phyloP scores from a whole-genome alignment of 2,329 filamentous ascomycete species.

The Arthrobotrys conoides region DNA sequence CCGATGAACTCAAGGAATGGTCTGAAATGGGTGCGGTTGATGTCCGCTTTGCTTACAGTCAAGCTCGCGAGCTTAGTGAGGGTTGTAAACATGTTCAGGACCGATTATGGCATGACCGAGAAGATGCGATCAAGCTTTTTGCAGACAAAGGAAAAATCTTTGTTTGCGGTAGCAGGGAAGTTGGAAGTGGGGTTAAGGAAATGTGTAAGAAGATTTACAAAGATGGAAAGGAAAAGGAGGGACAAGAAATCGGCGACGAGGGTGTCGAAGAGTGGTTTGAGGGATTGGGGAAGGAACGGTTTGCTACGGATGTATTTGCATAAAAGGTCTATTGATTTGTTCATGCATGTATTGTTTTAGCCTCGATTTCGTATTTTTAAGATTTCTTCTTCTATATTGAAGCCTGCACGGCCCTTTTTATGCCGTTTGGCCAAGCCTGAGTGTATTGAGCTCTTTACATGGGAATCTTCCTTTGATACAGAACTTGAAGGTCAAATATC shows the following conservation, averaged over 20 bases:
- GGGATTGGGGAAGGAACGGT: conserved; percentile 68
- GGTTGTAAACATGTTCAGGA: conserved; percentile 73
- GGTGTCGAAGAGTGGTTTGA: conserved; percentile 69
- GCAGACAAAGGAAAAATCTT: conserved; percentile 73
- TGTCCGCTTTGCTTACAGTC: conserved; percentile 75
- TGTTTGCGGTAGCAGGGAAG: conserved; percentile 75
- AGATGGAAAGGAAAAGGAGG: conserved; percentile 66
- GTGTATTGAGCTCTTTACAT: conserved; percentile 7
- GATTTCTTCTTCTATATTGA: neutral
- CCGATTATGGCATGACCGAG: conserved; percentile 69
- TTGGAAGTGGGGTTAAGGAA: conserved; percentile 69
- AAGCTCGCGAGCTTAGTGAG: conserved; percentile 67
- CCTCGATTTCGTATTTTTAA: no score
- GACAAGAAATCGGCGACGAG: conserved; percentile 66
- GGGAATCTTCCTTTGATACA: neutral
- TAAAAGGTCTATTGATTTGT: conserved; percentile 8
- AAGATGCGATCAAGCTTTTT: conserved; percentile 69
- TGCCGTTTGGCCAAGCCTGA: neutral
- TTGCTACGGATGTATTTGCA: conserved; percentile 69
- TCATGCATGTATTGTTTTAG: neutral
- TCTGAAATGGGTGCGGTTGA: conserved; percentile 74
- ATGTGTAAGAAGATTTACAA: conserved; percentile 68
- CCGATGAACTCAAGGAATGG: conserved; percentile 74
- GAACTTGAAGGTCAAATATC: neutral
- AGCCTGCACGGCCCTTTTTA: neutral